Base-by-base conservation (phyloP, 2,329 filamentous ascomycete genomes). In the Colletotrichum tanaceti region DNA sequence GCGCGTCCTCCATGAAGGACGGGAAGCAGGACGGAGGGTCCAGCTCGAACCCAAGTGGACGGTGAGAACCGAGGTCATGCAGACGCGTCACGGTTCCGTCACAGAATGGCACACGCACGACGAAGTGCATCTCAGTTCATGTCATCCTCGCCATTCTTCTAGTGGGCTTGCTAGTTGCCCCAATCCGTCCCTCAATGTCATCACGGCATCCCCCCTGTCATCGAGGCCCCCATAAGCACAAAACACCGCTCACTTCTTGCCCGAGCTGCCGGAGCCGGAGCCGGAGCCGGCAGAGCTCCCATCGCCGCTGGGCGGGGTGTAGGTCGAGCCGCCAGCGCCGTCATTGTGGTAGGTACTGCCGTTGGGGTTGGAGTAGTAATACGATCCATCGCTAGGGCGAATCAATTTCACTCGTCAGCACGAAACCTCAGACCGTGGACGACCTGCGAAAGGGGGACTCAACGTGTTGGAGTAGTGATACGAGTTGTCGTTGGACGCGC, bases 341-440 rank as follows among this genome's bases (percentile, higher is more conserved):
- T 83, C 78, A 78, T 91, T 90, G 83, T 91, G 80, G 80, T 93
- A 93, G 46, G 87, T 90, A 74, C 87, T 91, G 16, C 89, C 89
- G 71, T 91, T 85, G 53, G 89, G 79, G 79, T 92, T 93, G 75
- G 85, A 87, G 80, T 92, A 93, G 81, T 93, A 92, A 83, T 93
- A 93, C 1, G 89, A 91, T 44, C 90, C 89, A 73, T 92, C 75
- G 24, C 85, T 87, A 28, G 43, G 4, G 61, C 18, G 9, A 35
- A 35, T 35, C 10, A 1, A 35, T 35, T 35, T 10, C 20, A 10
- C 10, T 35, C 32, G 32, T 35, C 3, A 2, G 32, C 32, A 35
- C 32, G 7, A 35, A 35, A 35, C 32, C 32, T 10, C 32, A 3
- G 9, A 35, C 7, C 32, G 7, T 2, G 32, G 32, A 35, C 9